A percentile compares a stretch with the other conserved stretches of the same genome.
Evolutionary conservation across 306 rosid species (phyloP).

Genomic region (Fagus crenata): DNA sequence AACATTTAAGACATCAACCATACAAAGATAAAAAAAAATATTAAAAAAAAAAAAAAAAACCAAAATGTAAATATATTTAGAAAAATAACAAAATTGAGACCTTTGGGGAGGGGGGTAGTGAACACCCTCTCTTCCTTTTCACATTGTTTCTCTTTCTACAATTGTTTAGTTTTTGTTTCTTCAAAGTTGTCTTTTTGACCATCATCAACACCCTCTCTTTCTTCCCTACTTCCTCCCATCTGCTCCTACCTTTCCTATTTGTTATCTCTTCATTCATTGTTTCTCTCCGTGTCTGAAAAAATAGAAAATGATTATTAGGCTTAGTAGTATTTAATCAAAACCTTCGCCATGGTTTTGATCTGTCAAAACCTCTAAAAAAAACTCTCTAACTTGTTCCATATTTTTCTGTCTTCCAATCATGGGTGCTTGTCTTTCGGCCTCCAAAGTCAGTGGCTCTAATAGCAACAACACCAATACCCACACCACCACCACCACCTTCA

Average conservation of each 20-base stretch:
- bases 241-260: constrained; percentile 55
- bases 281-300: not conserved
- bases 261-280: constrained; percentile 1
- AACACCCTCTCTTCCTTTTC: not conserved
- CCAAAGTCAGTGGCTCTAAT: constrained; percentile 57
- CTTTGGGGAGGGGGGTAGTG: no score
- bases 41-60: no score
- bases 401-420: constrained; percentile 25
- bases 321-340: constrained; percentile 10
- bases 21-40: no score
- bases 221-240: constrained; percentile 73
- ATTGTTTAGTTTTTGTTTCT: not conserved
- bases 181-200: constrained; percentile 68
- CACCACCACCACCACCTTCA: constrained; percentile 26
- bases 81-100: no score
- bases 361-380: constrained; percentile 30
- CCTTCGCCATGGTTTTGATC: constrained; percentile 29
- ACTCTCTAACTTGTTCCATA: not conserved
- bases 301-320: not conserved
- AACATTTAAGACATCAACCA: no score
- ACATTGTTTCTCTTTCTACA: not conserved
- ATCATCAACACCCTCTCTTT: constrained; percentile 62
- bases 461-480: constrained; percentile 37
- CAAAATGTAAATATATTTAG: no score
- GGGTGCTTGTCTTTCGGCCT: constrained; percentile 61